These are phyloP conservation scores for sunflower (Helianthus annuus) DNA, from an alignment of 129 eudicot species.

Conservation along the genomic window DNA sequence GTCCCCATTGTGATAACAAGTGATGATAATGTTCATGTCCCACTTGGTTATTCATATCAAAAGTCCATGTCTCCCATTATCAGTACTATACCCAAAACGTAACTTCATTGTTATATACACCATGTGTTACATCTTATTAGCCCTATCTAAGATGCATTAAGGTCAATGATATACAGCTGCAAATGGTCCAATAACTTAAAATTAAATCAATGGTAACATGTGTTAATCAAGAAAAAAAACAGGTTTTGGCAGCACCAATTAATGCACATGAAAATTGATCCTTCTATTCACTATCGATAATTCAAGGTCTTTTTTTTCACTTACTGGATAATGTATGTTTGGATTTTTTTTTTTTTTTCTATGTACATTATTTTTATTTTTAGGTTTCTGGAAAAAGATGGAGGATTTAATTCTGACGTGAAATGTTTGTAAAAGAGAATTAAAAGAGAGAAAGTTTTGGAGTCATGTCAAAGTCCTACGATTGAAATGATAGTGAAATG, in stretches of 20 bases:
- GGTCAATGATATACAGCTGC: conserved; percentile 30
- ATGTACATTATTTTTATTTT: too few relatives aligned
- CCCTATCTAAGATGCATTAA: conserved; percentile 15
- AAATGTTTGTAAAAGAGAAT: too few relatives aligned
- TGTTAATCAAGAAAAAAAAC: neutral
- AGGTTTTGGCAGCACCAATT: conserved; percentile 16
- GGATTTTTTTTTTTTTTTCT: too few relatives aligned
- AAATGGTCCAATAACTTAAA: neutral
- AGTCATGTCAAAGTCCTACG: too few relatives aligned
- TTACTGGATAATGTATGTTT: too few relatives aligned
- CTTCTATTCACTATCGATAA: neutral
- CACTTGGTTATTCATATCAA: neutral
- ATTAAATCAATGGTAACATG: conserved; percentile 20
- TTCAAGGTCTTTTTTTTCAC: too few relatives aligned
- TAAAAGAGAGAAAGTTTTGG: too few relatives aligned
- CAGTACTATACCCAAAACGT: conserved; percentile 2
- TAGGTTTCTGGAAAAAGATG: too few relatives aligned
- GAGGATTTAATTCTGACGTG: too few relatives aligned
- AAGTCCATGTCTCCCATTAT: conserved; percentile 28
- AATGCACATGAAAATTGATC: conserved; percentile 15
- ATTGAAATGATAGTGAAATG: too few relatives aligned
- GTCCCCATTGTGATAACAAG: neutral
- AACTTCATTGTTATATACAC: conserved; percentile 10
- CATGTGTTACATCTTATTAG: conserved; percentile 1
- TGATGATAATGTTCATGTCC: neutral